Evolutionary conservation across 169 alveolate species (phyloP), one percentile per base, ranked within the genome.

Genomic region (Neospora caninum): DNA sequence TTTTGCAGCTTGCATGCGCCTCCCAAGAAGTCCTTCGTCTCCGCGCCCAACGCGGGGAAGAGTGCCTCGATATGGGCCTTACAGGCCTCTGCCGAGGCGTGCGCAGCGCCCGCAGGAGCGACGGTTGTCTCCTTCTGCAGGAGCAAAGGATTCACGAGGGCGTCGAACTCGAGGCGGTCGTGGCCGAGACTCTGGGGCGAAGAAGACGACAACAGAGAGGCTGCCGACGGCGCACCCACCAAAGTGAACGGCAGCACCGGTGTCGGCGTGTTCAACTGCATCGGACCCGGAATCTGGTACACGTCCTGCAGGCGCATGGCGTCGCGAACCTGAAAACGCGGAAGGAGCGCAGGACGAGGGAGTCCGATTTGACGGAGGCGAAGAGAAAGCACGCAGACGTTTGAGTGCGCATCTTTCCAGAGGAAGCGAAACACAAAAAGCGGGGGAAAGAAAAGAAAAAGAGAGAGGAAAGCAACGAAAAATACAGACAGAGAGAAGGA

Each of bases 251-350:
- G 91, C 89, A 49, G 64, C 16, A n/a, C 88, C 67, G 89, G 69
- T 1, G 89, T 42, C 69, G 67, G 89, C 67, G 67, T 38, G 39
- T 91, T 31, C 70, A 98, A 97, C 96, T 99, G 99, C 91, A 99
- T 97, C 16, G 99, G 99, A 0, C 99, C 99, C 49, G 99, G 99
- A 31, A 99, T 96, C 54, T 98, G 95, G 96, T 98, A 99, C 92
- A 97, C 96, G 94, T 98, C 99, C 70, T 97, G 96, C 80, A 94
- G 94, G 53, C 98, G 98, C 99, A 99, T 99, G 54, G 95, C 95
- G 6, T 97, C 98, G 92, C 99, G 98, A 16, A 98, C 98, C 91
- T 97, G 94, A 29, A 39, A 38, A 7, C 43, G 78, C 88, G 53
- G 88, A 80, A 41, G 41, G 22, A 73, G 86, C 42, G 29, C 34